phyloP scores from a whole-genome alignment of 2,329 filamentous ascomycete species.

The Xylaria multiplex region DNA sequence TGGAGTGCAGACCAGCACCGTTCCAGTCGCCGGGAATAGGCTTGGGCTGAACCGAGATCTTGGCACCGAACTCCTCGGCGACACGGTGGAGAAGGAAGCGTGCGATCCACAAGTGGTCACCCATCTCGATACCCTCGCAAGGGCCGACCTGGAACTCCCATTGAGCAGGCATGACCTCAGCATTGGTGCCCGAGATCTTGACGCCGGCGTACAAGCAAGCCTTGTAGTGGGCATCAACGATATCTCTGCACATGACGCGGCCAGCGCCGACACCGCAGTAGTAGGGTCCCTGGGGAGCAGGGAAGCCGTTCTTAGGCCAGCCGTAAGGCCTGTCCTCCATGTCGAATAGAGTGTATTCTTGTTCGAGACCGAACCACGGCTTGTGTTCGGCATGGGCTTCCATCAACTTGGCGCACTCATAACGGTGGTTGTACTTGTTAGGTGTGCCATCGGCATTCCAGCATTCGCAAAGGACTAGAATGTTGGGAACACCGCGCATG shows the following conservation, averaged over 20 bases:
- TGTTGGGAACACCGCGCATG: slow-evolving; percentile 89
- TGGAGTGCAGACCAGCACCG: slow-evolving; percentile 82
- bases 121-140: slow-evolving; percentile 87
- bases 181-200: slow-evolving; percentile 97
- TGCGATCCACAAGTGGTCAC: slow-evolving; percentile 95
- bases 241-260: slow-evolving; percentile 97
- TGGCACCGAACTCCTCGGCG: slow-evolving; percentile 94
- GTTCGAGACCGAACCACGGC: slow-evolving; percentile 98
- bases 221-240: slow-evolving; percentile 94
- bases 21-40: slow-evolving; percentile 97
- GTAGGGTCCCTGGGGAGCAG: slow-evolving; percentile 91
- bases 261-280: slow-evolving; percentile 98
- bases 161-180: slow-evolving; percentile 97
- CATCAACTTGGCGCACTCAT: slow-evolving; percentile 91
- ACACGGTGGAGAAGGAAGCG: slow-evolving; percentile 90
- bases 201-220: slow-evolving; percentile 84
- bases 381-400: slow-evolving; percentile 81
- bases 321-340: slow-evolving; percentile 88
- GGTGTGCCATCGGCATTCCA: slow-evolving; percentile 94
- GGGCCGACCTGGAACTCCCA: slow-evolving; percentile 98
- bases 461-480: slow-evolving; percentile 93
- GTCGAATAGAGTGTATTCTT: slow-evolving; percentile 96
- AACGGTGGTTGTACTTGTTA: slow-evolving; percentile 98
- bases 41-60: slow-evolving; percentile 96
- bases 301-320: slow-evolving; percentile 85